Percentiles rank a stretch among this genome's conserved stretches.
Evolutionary conservation across 306 rosid species (phyloP).

Genomic region (Urtica urens): DNA sequence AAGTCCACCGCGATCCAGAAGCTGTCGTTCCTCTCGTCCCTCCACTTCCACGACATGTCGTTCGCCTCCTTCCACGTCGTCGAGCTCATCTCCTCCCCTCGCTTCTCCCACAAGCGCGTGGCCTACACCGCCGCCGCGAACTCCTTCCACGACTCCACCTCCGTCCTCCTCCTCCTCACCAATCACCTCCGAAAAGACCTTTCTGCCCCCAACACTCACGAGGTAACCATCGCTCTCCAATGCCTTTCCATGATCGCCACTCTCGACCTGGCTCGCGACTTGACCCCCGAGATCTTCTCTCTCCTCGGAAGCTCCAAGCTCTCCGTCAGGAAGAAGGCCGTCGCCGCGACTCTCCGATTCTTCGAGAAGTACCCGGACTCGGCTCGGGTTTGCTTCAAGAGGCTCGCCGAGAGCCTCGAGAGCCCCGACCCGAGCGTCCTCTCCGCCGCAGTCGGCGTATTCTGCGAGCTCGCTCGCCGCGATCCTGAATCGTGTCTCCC

Average conservation of each 20-base stretch:
- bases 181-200: conserved; percentile 94
- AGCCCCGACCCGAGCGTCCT: conserved; percentile 41
- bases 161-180: conserved; percentile 78
- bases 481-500: conserved; percentile 79
- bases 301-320: conserved; percentile 43
- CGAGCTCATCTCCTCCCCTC: conserved; percentile 76
- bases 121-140: conserved; percentile 73
- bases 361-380: conserved; percentile 81
- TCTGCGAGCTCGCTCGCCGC: conserved; percentile 60
- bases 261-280: conserved; percentile 69
- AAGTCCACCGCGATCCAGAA: conserved; percentile 72
- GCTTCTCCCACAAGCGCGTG: conserved; percentile 60
- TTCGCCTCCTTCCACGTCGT: conserved; percentile 90
- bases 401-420: conserved; percentile 78
- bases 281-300: conserved; percentile 67
- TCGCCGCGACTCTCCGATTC: conserved; percentile 51
- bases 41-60: conserved; percentile 67
- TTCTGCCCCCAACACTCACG: conserved; percentile 38
- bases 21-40: conserved; percentile 57
- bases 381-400: conserved; percentile 78
- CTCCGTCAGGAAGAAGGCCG: conserved; percentile 62
- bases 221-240: conserved; percentile 66
- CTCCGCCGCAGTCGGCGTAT: conserved; percentile 67
- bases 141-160: conserved; percentile 57
- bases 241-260: conserved; percentile 64